Conservation (phyloP, 2,329 filamentous ascomycete species). For the Shiraia sp. region DNA sequence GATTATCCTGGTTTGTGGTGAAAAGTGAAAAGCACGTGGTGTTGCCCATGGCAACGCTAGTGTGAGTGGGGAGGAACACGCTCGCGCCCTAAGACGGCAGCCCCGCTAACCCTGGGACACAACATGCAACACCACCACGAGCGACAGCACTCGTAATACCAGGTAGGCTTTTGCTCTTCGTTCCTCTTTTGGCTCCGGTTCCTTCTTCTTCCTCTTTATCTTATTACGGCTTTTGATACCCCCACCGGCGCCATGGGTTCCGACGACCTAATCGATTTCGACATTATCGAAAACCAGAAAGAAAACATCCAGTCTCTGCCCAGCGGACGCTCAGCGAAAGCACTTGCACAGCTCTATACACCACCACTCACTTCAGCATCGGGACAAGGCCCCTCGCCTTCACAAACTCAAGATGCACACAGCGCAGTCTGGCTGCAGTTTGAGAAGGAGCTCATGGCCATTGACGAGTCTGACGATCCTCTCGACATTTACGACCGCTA, state of each 20-base stretch:
- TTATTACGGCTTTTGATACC: slow-evolving; percentile 27
- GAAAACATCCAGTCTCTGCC: slow-evolving; percentile 97
- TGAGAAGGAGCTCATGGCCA: slow-evolving; percentile 77
- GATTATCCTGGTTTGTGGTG: too few relatives aligned
- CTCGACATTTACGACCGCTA: slow-evolving; percentile 96
- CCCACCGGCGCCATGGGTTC: slow-evolving; percentile 46
- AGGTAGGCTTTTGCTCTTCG: slow-evolving; percentile 15
- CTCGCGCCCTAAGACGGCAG: slow-evolving; percentile 16
- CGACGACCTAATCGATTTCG: slow-evolving; percentile 66
- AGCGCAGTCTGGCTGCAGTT: slow-evolving; percentile 80
- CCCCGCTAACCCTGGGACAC: slow-evolving; percentile 18
- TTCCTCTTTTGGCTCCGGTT: slow-evolving; percentile 11
- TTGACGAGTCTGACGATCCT: slow-evolving; percentile 89
- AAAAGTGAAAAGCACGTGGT: too few relatives aligned
- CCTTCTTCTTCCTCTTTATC: slow-evolving; percentile 6
- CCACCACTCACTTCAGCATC: slow-evolving; percentile 57
- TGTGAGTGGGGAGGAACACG: slow-evolving; percentile 18
- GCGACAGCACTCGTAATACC: slow-evolving; percentile 5
- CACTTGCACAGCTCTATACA: slow-evolving; percentile 81
- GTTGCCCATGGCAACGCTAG: slow-evolving; percentile 22
- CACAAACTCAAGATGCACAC: slow-evolving; percentile 76
- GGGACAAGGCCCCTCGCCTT: slow-evolving; percentile 56
- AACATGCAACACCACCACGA: slow-evolving; percentile 14
- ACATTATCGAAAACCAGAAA: slow-evolving; percentile 94
- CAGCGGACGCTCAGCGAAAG: slow-evolving; percentile 83